phyloP scores from a whole-genome alignment of 352 stramenopile species.

The Phytopythium boreale region DNA sequence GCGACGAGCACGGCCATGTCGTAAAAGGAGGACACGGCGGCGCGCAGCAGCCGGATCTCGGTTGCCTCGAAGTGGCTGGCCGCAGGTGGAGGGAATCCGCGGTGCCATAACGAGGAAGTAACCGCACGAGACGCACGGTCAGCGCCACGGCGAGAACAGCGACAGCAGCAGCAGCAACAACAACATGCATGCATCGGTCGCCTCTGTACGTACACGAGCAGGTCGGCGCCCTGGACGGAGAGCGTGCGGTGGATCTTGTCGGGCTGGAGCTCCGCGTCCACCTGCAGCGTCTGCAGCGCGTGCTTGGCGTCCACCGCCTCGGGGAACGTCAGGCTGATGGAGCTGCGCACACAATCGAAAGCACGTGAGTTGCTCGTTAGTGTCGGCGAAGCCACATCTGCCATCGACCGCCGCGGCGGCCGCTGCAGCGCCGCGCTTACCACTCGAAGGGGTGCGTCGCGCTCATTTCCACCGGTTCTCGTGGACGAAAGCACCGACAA shows the following conservation, averaged over 20 bases:
- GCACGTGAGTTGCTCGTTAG: not conserved
- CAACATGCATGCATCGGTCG: no score
- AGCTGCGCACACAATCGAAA: constrained; percentile 18
- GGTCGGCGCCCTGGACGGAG: constrained; percentile 48
- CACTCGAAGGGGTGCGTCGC: constrained; percentile 76
- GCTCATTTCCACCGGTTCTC: constrained; percentile 13
- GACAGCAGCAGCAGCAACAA: constrained; percentile 1
- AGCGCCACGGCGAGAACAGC: constrained; percentile 2
- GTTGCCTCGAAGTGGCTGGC: constrained; percentile 76
- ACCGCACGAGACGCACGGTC: constrained; percentile 1
- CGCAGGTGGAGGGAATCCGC: not conserved
- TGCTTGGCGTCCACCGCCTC: constrained; percentile 61
- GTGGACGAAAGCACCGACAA: not conserved
- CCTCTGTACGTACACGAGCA: constrained; percentile 62
- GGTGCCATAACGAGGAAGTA: constrained; percentile 1
- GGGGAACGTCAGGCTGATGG: constrained; percentile 65
- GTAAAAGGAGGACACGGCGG: constrained; percentile 85
- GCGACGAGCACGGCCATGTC: constrained; percentile 78
- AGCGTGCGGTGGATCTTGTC: constrained; percentile 83
- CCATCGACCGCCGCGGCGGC: not conserved
- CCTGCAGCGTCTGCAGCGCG: constrained; percentile 76
- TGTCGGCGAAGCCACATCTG: not conserved
- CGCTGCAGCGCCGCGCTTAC: constrained; percentile 23
- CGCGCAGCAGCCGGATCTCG: constrained; percentile 80
- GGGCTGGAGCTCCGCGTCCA: constrained; percentile 85